Conservation (phyloP, 2,329 filamentous ascomycete species). For the Aspergillus aculeatus region DNA sequence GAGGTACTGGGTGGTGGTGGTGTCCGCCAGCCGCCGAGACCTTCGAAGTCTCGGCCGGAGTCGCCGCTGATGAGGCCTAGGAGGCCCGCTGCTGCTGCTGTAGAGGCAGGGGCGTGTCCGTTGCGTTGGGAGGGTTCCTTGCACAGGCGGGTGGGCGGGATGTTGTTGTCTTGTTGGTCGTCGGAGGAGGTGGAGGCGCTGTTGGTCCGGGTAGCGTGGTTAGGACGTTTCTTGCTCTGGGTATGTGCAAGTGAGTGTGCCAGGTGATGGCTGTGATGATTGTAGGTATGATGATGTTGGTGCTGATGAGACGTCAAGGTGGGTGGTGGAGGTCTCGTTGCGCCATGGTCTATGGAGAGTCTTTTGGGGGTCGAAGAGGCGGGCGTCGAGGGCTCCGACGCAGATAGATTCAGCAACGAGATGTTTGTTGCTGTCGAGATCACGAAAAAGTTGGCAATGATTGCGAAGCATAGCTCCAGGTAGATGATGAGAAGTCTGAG, state of each 20-base stretch:
- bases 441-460: conserved; percentile 57
- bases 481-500: conserved; percentile 63
- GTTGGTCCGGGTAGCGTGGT: neutral
- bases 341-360: conserved; percentile 26
- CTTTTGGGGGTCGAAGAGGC: conserved; percentile 19
- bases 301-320: neutral
- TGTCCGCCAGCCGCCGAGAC: conserved; percentile 43
- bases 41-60: conserved; percentile 44
- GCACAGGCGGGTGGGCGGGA: conserved; percentile 8
- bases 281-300: neutral
- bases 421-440: conserved; percentile 26
- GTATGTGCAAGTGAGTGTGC: neutral
- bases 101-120: conserved; percentile 13
- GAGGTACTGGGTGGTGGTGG: conserved; percentile 10
- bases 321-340: neutral
- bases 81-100: conserved; percentile 15
- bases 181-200: conserved; percentile 5
- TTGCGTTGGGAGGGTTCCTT: conserved; percentile 17
- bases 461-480: conserved; percentile 59
- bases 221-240: neutral
- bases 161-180: neutral
- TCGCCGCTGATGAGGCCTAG: conserved; percentile 32
- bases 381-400: conserved; percentile 30
- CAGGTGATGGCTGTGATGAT: neutral
- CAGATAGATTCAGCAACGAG: conserved; percentile 30